Evolutionary conservation across 768 basidiomycete genomes (phyloP).

Genomic region (Phanerodontia chrysosporium): DNA sequence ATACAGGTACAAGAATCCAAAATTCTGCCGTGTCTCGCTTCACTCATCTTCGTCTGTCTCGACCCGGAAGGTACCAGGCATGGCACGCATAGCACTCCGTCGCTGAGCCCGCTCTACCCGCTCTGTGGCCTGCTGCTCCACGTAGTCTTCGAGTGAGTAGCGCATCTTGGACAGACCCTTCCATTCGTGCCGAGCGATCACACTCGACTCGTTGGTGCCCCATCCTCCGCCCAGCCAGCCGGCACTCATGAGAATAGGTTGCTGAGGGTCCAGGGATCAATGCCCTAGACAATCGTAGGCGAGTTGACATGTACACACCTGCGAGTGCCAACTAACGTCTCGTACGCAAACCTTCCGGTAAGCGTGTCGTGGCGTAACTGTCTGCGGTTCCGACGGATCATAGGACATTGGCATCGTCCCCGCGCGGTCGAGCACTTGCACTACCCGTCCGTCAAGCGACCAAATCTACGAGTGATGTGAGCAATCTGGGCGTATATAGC

Average conservation of each 20-base stretch:
- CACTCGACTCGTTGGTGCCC: slow-evolving; percentile 50
- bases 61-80: slow-evolving; percentile 19
- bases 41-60: slow-evolving; percentile 7
- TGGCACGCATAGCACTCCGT: background rate
- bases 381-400: slow-evolving; percentile 68
- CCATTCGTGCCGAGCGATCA: slow-evolving; percentile 93
- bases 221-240: slow-evolving; percentile 64
- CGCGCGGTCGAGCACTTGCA: slow-evolving; percentile 80
- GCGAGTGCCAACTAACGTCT: slow-evolving; percentile 94
- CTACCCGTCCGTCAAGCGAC: slow-evolving; percentile 86
- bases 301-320: slow-evolving; percentile 36
- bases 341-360: slow-evolving; percentile 60
- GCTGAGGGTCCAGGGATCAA: slow-evolving; percentile 34
- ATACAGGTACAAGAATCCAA: background rate
- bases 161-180: slow-evolving; percentile 80
- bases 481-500: background rate
- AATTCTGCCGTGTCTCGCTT: background rate
- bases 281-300: too few relatives aligned
- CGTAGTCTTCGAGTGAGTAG: slow-evolving; percentile 68
- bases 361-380: slow-evolving; percentile 25
- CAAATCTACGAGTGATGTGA: slow-evolving; percentile 62
- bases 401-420: slow-evolving; percentile 63
- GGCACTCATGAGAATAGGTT: slow-evolving; percentile 89
- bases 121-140: slow-evolving; percentile 48
- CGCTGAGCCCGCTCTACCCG: slow-evolving; percentile 19